These are phyloP conservation scores for Alternaria panax DNA, from an alignment of 2,329 filamentous ascomycete species.

Conservation along the genomic window DNA sequence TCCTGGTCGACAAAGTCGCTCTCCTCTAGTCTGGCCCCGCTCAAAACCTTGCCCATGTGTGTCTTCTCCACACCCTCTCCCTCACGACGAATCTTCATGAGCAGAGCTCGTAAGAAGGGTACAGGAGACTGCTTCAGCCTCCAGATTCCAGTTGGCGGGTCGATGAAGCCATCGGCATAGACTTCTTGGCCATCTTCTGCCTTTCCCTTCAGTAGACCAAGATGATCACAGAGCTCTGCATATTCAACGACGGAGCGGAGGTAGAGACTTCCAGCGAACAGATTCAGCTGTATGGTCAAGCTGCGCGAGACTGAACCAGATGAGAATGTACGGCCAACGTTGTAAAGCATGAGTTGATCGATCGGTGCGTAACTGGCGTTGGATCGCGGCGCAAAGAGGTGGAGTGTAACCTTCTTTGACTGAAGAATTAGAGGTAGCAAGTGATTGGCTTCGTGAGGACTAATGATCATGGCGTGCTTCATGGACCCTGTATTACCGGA, in stretches of 20 bases:
- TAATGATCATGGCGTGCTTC: conserved; percentile 61
- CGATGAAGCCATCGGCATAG: conserved; percentile 47
- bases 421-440: conserved; percentile 54
- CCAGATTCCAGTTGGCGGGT: conserved; percentile 35
- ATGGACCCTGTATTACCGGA: neutral
- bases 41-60: conserved; percentile 54
- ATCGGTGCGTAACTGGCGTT: conserved; percentile 48
- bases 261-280: conserved; percentile 75
- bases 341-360: conserved; percentile 58
- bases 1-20: conserved; percentile 35
- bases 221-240: conserved; percentile 56
- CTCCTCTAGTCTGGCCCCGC: conserved; percentile 47
- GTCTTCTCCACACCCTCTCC: conserved; percentile 54
- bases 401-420: conserved; percentile 52
- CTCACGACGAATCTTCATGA: conserved; percentile 40
- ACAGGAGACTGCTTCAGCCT: conserved; percentile 53
- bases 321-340: conserved; percentile 33
- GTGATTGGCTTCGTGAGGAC: conserved; percentile 66
- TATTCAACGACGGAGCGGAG: conserved; percentile 65
- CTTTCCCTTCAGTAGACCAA: conserved; percentile 57
- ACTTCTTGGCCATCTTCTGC: conserved; percentile 33
- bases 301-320: conserved; percentile 22
- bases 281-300: conserved; percentile 61
- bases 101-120: conserved; percentile 50
- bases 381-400: conserved; percentile 62